Conservation (phyloP, 495 filamentous ascomycete genomes). For the Parathielavia appendiculata region DNA sequence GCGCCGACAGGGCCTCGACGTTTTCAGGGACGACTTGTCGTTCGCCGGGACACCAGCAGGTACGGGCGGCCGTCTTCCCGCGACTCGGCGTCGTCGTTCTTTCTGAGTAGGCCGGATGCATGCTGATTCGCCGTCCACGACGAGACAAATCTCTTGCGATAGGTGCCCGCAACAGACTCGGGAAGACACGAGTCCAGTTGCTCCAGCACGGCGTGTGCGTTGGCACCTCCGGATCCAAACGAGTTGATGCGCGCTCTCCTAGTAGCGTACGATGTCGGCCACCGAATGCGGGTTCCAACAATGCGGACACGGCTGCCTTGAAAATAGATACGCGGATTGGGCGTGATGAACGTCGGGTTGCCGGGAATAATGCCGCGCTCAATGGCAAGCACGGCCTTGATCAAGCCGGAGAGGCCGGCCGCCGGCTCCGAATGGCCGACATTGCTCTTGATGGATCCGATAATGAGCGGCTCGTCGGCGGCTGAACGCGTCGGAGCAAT, state of each 20-base stretch:
- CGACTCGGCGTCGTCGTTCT: background rate
- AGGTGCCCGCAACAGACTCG: background rate
- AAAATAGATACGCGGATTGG: conserved; percentile 41
- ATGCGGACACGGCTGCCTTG: conserved; percentile 3
- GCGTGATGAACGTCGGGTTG: conserved; percentile 30
- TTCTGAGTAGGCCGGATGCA: no score
- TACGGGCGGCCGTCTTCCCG: background rate
- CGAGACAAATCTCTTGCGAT: no score
- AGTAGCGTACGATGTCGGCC: conserved; percentile 15
- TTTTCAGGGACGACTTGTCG: background rate
- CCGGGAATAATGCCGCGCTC: conserved; percentile 36
- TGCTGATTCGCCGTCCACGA: no score
- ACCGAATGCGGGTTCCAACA: background rate
- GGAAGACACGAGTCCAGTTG: background rate
- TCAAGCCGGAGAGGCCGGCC: conserved; percentile 32
- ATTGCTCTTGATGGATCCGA: conserved; percentile 43
- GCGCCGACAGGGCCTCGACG: conserved; percentile 7
- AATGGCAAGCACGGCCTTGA: conserved; percentile 34
- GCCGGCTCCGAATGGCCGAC: conserved; percentile 39
- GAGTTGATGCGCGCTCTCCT: conserved; percentile 49
- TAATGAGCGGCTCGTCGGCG: conserved; percentile 12
- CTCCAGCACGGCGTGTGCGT: conserved; percentile 50
- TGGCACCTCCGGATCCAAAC: conserved; percentile 53
- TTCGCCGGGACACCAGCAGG: background rate
- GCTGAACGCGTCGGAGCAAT: conserved; percentile 3